phyloP scores from a whole-genome alignment of 306 rosid species.

The Astragalus membranaceus region DNA sequence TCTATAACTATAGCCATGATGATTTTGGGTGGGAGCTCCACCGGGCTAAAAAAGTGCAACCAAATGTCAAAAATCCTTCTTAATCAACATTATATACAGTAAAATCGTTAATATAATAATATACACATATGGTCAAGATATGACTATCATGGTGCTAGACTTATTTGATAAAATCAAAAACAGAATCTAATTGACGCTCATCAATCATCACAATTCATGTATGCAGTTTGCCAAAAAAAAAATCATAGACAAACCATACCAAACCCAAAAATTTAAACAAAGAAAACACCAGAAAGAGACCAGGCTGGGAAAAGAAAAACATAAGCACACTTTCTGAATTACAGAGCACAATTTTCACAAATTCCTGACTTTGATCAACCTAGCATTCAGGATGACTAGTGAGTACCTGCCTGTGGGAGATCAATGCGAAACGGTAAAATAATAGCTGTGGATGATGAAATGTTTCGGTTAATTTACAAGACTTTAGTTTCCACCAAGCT shows the following conservation, averaged over 20 bases:
- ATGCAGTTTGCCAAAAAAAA: background rate
- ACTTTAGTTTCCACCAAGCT: background rate
- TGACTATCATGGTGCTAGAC: background rate
- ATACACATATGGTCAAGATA: background rate
- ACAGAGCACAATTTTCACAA: background rate
- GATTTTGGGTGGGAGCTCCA: constrained; percentile 45
- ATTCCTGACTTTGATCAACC: background rate
- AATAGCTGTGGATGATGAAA: background rate
- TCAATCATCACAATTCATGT: background rate
- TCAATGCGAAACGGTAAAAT: background rate
- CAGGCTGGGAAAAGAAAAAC: background rate
- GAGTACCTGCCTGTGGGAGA: background rate
- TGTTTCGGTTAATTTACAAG: constrained; percentile 3
- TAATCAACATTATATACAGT: background rate
- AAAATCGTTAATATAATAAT: background rate
- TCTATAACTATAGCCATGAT: constrained; percentile 41
- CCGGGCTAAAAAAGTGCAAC: constrained; percentile 41
- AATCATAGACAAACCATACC: constrained; percentile 4
- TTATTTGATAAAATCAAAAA: background rate
- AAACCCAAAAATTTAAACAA: background rate
- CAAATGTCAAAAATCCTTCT: constrained; percentile 20
- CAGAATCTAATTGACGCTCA: background rate
- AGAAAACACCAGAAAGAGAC: background rate
- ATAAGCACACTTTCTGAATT: constrained; percentile 1
- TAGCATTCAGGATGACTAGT: background rate